These are phyloP conservation scores for Alternaria tenuissima DNA, from an alignment of 2,329 filamentous ascomycete genomes.

Conservation along the genomic window DNA sequence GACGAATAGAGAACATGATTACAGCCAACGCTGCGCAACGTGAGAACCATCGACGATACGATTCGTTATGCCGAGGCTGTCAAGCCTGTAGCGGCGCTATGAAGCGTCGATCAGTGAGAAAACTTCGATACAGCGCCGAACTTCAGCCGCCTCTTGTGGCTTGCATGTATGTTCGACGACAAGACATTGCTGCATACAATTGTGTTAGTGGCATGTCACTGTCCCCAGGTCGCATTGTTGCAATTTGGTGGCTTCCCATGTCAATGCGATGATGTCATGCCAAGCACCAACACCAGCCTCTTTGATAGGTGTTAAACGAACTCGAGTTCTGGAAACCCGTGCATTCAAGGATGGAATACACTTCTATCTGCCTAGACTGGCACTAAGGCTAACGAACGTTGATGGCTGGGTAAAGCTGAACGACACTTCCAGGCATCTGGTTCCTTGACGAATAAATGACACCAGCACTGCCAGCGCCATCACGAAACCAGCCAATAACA, in stretches of 20 bases:
- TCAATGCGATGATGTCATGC: constrained; percentile 3
- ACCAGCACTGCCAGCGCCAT: background rate
- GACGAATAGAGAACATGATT: background rate
- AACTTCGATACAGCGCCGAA: background rate
- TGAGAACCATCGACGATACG: constrained; percentile 4
- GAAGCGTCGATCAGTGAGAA: background rate
- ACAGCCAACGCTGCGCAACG: constrained; percentile 1
- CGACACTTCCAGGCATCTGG: background rate
- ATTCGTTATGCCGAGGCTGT: constrained; percentile 9
- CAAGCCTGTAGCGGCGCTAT: constrained; percentile 6
- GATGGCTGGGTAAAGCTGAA: background rate
- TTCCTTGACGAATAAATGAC: background rate
- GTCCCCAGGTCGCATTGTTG: background rate
- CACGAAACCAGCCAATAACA: background rate
- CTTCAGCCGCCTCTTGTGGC: background rate
- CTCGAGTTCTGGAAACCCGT: background rate
- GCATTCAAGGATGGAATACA: background rate
- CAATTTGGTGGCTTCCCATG: background rate
- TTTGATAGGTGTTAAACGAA: background rate
- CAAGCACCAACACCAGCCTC: background rate
- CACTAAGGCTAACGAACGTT: background rate
- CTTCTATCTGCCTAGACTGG: background rate
- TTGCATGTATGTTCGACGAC: background rate
- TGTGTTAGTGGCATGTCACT: background rate
- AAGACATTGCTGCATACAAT: background rate